Evolutionary conservation across 148 eudicot species (phyloP), one percentile per base, ranked within the genome.

Genomic region (Tetragonia tetragonoides): DNA sequence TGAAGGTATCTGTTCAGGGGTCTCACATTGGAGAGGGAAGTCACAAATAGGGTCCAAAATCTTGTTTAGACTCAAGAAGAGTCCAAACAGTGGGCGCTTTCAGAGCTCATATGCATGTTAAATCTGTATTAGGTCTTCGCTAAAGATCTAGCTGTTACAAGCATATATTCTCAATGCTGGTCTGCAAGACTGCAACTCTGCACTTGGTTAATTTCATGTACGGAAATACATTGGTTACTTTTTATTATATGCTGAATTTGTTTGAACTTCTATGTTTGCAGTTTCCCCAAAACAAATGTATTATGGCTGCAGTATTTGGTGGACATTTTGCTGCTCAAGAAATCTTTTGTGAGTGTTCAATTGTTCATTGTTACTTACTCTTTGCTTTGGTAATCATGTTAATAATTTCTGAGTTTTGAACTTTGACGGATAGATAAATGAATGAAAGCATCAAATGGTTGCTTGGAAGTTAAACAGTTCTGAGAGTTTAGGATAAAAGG

Each of bases 261-360:
- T 59, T 49, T 24, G 41, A 54, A 54, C 15, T 64, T 72, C 77
- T 23, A 21, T 68, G 44, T 69, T 85, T 78, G 77, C 98, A 95
- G 99, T 85, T 93, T 91, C 84, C 99, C 93, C 21, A 95, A 86
- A 87, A 92, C 99, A 65, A 95, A 95, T 10, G 96, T 95, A 81
- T 56, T 95, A 73, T 92, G 99, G 99, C 79, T 95, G 81, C 99
- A 92, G 77, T 95, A 95, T 79, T 74, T 95, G 85, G 94, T 93
- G 24, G 97, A 95, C 75, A 85, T 95, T 59, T 76, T 93, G 82
- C 85, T 92, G 40, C 61, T 83, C 70, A 95, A 91, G 88, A 95
- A 95, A 85, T 77, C 92, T 75, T 95, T 81, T 86, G 97, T 92
- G 83, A 92, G 97, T 86, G 34, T 73, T 64, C n/a, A n/a, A n/a